Base-by-base conservation (phyloP, 176 grass and related monocot species). In the Thalia dealbata region DNA sequence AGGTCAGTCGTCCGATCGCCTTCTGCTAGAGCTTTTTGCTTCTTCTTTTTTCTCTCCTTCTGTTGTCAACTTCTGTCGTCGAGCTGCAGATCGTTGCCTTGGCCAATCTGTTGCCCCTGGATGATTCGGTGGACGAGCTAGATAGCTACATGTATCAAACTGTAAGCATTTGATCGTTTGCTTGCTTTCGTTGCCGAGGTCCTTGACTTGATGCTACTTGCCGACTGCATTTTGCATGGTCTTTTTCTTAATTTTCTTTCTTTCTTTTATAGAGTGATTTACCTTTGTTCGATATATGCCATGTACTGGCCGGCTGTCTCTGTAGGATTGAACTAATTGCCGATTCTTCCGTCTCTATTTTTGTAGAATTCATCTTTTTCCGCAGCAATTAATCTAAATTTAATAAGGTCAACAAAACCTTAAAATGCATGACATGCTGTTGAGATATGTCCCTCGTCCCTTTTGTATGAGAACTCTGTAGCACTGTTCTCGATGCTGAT, bases 121-220 rank as follows among this genome's bases (percentile, higher is more conserved):
- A 97, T 72, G 84, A 92, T 75, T 70, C 82, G 29, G 76, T 97
- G 35, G 89, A 97, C 69, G 89, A 97, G 80, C 82, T 97, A 27
- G 89, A 97, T 56, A 97, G 93, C 89, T 97, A 97, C 85, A 97
- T 97, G 93, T 97, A 97, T 82, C 93, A 97, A 83, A 97, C 89
- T 30, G 93, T 97, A 80, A 72, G 82, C 30, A 42, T 73, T 14
- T 77, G 73, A 21, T 70, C 12, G 16, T 41, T 14, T 63, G 3
- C n/a, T 63, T 75, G 13, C 0, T 62, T 62, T 16, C 56, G 12
- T 15, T 62, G 1, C 25, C 10, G 6, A 48, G 18, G 54, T 58
- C 21, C 54, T 58, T 58, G 54, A 19, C 19, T n/a, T 58, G 54
- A n/a, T n/a, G 18, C 54, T 58, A 6, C 11, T 48, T n/a, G 16